Evolutionary conservation across 1,284 basidiomycete genomes (phyloP).

Genomic region (Rhodotorula sp.): DNA sequence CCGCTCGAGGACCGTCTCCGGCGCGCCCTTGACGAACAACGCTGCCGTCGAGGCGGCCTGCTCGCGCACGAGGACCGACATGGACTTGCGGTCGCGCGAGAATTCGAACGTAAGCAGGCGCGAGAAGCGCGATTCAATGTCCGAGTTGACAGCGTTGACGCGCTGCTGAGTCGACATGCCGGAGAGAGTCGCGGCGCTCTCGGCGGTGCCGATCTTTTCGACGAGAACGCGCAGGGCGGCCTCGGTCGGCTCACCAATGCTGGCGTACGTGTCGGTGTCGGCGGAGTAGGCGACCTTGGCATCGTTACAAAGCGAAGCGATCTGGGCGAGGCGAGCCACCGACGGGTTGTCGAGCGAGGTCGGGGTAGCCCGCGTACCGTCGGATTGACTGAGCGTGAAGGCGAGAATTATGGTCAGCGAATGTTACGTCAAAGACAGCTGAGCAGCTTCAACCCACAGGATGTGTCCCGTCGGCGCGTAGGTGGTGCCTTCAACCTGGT

Average conservation of each 20-base stretch:
- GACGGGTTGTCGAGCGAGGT: slow-evolving; percentile 20
- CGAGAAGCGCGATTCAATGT: slow-evolving; percentile 69
- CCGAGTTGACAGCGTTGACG: slow-evolving; percentile 77
- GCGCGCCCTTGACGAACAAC: slow-evolving; percentile 91
- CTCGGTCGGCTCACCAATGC: slow-evolving; percentile 95
- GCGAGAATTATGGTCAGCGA: neutral
- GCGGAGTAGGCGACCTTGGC: slow-evolving; percentile 77
- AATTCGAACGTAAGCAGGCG: slow-evolving; percentile 94
- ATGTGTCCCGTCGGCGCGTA: slow-evolving; percentile 79
- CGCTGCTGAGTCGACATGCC: slow-evolving; percentile 62
- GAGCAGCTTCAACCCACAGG: slow-evolving; percentile 44
- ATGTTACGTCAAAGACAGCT: neutral
- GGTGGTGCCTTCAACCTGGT: slow-evolving; percentile 80
- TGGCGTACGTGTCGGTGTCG: slow-evolving; percentile 76
- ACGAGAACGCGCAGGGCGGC: slow-evolving; percentile 88
- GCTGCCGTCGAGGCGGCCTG: slow-evolving; percentile 58
- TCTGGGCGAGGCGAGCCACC: slow-evolving; percentile 78
- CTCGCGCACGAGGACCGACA: slow-evolving; percentile 80
- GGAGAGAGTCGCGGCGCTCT: slow-evolving; percentile 58
- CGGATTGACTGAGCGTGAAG: neutral
- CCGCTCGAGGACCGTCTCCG: slow-evolving; percentile 87
- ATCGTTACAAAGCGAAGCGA: slow-evolving; percentile 88
- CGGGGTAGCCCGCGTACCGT: slow-evolving; percentile 23
- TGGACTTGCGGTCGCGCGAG: slow-evolving; percentile 96
- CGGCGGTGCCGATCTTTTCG: slow-evolving; percentile 67